Conservation (phyloP, 768 basidiomycete genomes). For the Boletus patriciae region DNA sequence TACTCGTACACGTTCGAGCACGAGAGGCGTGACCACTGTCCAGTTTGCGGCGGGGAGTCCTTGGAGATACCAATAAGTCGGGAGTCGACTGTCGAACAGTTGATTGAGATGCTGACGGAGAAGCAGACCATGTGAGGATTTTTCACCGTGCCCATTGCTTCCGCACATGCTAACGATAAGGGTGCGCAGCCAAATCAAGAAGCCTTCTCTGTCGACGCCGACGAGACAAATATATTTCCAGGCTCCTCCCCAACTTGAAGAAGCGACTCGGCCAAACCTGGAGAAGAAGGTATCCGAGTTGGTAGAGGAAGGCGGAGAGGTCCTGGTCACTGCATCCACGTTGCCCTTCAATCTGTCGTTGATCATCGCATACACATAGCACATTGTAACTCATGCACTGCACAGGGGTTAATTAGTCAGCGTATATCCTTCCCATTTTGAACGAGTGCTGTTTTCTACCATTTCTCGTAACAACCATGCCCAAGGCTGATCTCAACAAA, state of each 20-base stretch:
- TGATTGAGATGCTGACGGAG: conserved; percentile 87
- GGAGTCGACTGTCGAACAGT: conserved; percentile 77
- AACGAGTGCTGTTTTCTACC: not conserved
- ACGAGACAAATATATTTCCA: conserved; percentile 86
- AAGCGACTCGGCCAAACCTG: conserved; percentile 87
- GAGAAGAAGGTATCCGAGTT: conserved; percentile 84
- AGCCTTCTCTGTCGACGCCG: conserved; percentile 83
- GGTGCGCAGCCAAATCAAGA: conserved; percentile 84
- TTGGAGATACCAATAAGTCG: conserved; percentile 68
- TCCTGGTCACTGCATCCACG: conserved; percentile 85
- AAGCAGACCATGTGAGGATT: conserved; percentile 82
- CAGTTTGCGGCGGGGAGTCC: conserved; percentile 93
- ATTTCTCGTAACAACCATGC: conserved; percentile 42
- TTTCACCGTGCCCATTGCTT: not conserved
- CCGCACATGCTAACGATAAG: not conserved
- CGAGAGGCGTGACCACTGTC: conserved; percentile 89
- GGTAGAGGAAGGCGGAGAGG: conserved; percentile 69
- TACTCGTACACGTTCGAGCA: conserved; percentile 98
- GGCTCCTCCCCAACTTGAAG: conserved; percentile 88
- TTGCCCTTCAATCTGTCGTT: conserved; percentile 85
- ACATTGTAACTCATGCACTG: not conserved
- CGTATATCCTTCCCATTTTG: conserved; percentile 12
- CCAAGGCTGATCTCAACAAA: conserved; percentile 93
- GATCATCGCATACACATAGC: conserved; percentile 54
- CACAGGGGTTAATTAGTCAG: conserved; percentile 29